Percentiles rank a stretch among this genome's conserved stretches.
Conservation (phyloP, 164 flowering plant genomes). For the Dillenia suffruticosa region DNA sequence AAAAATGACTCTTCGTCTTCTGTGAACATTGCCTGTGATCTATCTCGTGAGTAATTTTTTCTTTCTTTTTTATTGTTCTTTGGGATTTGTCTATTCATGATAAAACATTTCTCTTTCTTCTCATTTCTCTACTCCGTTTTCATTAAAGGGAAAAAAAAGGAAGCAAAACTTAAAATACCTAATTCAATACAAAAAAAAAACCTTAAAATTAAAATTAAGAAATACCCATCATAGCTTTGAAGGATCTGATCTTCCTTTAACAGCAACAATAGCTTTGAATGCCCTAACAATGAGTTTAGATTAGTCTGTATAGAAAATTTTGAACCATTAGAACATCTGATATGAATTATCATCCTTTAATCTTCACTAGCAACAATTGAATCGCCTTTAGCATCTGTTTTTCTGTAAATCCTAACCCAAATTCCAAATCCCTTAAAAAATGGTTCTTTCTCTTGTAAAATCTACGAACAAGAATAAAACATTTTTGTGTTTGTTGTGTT, state of each 20-base stretch:
- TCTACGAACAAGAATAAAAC: too few relatives aligned
- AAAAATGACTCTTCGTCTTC: too few relatives aligned
- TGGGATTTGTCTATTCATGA: too few relatives aligned
- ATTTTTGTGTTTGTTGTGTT: neutral
- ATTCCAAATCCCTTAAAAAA: neutral
- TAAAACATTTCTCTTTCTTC: too few relatives aligned
- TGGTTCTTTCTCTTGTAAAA: too few relatives aligned
- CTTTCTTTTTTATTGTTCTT: too few relatives aligned
- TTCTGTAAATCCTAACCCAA: constrained; percentile 7
- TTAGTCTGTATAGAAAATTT: constrained; percentile 53
- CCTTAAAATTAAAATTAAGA: neutral
- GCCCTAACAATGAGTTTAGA: constrained; percentile 48
- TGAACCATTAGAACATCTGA: constrained; percentile 74
- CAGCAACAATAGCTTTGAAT: constrained; percentile 62
- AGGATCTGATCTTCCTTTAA: constrained; percentile 88
- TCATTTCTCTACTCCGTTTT: too few relatives aligned
- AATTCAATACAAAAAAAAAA: neutral
- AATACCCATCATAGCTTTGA: constrained; percentile 57
- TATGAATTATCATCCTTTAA: constrained; percentile 33
- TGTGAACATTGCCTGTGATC: too few relatives aligned
- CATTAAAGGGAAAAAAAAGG: neutral
- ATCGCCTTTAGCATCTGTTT: constrained; percentile 49
- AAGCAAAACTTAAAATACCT: neutral
- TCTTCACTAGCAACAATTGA: constrained; percentile 30
- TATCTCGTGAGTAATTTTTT: too few relatives aligned